These are phyloP conservation scores for Digitaria exilis DNA, from an alignment of 202 grass and related monocot species.

Conservation along the genomic window DNA sequence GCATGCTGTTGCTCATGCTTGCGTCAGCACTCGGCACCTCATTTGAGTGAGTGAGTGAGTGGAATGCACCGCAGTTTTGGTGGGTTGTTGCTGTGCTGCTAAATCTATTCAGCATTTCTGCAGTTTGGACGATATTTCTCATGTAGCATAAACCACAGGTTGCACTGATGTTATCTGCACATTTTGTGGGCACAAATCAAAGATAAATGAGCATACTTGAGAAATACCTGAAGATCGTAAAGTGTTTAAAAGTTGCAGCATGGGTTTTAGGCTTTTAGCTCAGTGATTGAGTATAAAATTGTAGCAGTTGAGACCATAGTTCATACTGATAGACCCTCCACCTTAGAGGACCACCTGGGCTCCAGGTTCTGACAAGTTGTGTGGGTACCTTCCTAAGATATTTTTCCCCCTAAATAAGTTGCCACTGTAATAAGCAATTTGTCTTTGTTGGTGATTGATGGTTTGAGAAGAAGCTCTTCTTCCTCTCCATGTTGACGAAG, in stretches of 20 bases:
- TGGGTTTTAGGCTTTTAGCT: not conserved
- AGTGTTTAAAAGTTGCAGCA: not conserved
- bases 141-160: not conserved
- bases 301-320: not conserved
- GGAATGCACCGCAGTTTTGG: not conserved
- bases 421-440: too few relatives aligned
- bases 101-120: not conserved
- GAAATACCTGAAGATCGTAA: not conserved
- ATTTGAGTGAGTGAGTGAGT: not conserved
- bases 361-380: too few relatives aligned
- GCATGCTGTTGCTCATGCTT: not conserved
- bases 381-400: too few relatives aligned
- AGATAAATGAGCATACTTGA: not conserved
- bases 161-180: not conserved
- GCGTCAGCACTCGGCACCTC: not conserved
- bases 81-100: not conserved
- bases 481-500: not conserved
- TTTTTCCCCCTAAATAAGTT: too few relatives aligned
- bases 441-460: not conserved
- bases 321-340: not conserved
- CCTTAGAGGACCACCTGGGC: not conserved
- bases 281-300: not conserved
- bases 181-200: not conserved
- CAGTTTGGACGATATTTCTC: not conserved
- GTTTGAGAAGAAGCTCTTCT: not conserved